Percentiles rank a stretch among this genome's conserved stretches.
These are phyloP conservation scores for Scheffersomyces quercinus DNA, from an alignment of 1,139 yeast species.

Conservation along the genomic window DNA sequence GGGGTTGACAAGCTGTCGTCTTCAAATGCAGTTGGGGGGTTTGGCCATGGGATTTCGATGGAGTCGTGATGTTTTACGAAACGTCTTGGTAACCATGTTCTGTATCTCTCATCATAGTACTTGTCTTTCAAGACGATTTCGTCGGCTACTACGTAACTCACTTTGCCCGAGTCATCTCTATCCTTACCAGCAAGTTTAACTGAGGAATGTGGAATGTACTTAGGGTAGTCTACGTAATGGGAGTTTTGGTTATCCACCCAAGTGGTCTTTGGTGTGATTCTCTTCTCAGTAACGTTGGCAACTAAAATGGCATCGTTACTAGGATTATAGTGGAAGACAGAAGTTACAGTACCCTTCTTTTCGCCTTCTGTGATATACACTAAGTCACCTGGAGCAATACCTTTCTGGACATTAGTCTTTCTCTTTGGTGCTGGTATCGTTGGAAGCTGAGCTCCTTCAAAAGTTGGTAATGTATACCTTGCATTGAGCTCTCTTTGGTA, in stretches of 20 bases:
- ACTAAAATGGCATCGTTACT: constrained; percentile 36
- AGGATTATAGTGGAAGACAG: constrained; percentile 32
- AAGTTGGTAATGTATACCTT: constrained; percentile 35
- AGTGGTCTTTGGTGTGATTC: constrained; percentile 57
- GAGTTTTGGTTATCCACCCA: constrained; percentile 77
- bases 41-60: constrained; percentile 88
- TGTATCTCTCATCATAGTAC: constrained; percentile 75
- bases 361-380: constrained; percentile 63
- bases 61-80: constrained; percentile 68
- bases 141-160: constrained; percentile 72
- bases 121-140: constrained; percentile 63
- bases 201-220: constrained; percentile 47
- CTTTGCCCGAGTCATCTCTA: constrained; percentile 61
- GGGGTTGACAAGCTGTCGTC: constrained; percentile 63
- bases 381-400: constrained; percentile 43
- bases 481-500: constrained; percentile 25
- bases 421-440: constrained; percentile 23
- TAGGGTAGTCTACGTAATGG: constrained; percentile 68
- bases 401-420: constrained; percentile 32
- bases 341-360: constrained; percentile 71
- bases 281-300: constrained; percentile 37
- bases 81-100: constrained; percentile 74
- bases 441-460: constrained; percentile 21
- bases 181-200: constrained; percentile 76
- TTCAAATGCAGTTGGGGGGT: constrained; percentile 60